These are phyloP conservation scores for Curvularia sp. DNA, from an alignment of 2,329 filamentous ascomycete genomes.

Conservation along the genomic window DNA sequence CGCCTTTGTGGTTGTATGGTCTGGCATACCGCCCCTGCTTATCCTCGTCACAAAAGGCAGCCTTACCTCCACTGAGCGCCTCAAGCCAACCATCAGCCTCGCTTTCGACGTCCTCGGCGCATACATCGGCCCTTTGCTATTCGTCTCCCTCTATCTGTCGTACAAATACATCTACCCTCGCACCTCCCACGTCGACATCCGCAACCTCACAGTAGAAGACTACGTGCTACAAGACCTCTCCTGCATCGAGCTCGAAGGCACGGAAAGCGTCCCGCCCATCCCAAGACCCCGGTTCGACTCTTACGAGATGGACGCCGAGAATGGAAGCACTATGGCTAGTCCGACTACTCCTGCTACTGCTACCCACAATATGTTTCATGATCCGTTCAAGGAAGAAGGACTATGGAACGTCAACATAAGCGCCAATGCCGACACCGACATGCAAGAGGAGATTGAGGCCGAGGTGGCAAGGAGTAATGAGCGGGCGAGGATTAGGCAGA, in stretches of 20 bases:
- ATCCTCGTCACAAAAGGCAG: constrained; percentile 27
- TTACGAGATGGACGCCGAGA: constrained; percentile 19
- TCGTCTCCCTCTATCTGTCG: constrained; percentile 24
- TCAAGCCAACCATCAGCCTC: constrained; percentile 24
- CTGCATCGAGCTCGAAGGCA: constrained; percentile 24
- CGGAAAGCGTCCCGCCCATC: background rate
- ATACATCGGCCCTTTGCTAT: constrained; percentile 34
- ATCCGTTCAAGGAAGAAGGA: constrained; percentile 7
- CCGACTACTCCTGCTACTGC: background rate
- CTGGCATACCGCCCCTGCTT: constrained; percentile 36
- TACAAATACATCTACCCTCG: constrained; percentile 32
- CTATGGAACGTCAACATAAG: constrained; percentile 8
- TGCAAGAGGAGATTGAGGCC: constrained; percentile 24
- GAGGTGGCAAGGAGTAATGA: constrained; percentile 21
- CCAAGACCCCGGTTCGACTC: constrained; percentile 12
- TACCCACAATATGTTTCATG: constrained; percentile 1
- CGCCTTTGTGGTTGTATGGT: constrained; percentile 34
- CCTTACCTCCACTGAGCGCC: constrained; percentile 16
- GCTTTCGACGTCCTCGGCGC: constrained; percentile 35
- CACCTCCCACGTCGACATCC: constrained; percentile 23
- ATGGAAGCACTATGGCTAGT: background rate
- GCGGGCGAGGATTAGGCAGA: constrained; percentile 16
- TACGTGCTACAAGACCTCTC: constrained; percentile 31
- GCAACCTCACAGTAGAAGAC: constrained; percentile 25
- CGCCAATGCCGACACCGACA: constrained; percentile 15